Evolutionary conservation across 129 eudicot genomes (phyloP).

Genomic region (Centaurea solstitialis): DNA sequence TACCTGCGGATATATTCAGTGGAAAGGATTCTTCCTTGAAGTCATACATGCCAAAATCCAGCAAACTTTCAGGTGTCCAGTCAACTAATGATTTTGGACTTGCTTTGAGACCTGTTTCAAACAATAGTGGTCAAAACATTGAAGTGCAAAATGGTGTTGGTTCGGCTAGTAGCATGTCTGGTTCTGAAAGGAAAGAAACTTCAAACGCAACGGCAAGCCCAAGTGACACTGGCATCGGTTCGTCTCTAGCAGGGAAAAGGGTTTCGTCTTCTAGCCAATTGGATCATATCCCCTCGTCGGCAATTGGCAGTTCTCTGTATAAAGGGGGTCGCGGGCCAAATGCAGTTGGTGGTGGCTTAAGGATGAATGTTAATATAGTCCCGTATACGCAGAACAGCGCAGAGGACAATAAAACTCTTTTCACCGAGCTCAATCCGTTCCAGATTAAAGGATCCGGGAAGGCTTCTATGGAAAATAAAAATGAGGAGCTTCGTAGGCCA

Average conservation of each 20-base stretch:
- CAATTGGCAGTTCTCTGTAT: slow-evolving; percentile 80
- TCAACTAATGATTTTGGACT: slow-evolving; percentile 38
- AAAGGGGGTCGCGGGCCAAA: slow-evolving; percentile 89
- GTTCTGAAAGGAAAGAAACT: slow-evolving; percentile 42
- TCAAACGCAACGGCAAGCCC: slow-evolving; percentile 39
- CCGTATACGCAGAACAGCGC: slow-evolving; percentile 62
- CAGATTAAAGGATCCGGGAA: slow-evolving; percentile 77
- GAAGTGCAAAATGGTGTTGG: slow-evolving; percentile 24
- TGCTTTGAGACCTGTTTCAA: slow-evolving; percentile 25
- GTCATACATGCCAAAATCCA: slow-evolving; percentile 55
- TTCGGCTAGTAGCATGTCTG: slow-evolving; percentile 22
- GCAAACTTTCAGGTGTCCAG: slow-evolving; percentile 47
- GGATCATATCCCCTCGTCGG: slow-evolving; percentile 63
- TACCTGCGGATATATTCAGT: slow-evolving; percentile 79
- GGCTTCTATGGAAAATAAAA: slow-evolving; percentile 44
- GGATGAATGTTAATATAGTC: slow-evolving; percentile 84
- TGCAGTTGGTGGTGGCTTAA: slow-evolving; percentile 70
- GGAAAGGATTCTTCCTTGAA: slow-evolving; percentile 62
- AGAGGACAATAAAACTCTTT: slow-evolving; percentile 80
- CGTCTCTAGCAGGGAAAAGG: slow-evolving; percentile 44
- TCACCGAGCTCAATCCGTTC: slow-evolving; percentile 95
- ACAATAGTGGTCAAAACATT: slow-evolving; percentile 32
- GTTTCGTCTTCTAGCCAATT: slow-evolving; percentile 49
- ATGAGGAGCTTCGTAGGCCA: slow-evolving; percentile 49
- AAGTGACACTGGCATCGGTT: slow-evolving; percentile 47